phyloP scores from a whole-genome alignment of 1,284 basidiomycete species.

The Exobasidium rhododendri region DNA sequence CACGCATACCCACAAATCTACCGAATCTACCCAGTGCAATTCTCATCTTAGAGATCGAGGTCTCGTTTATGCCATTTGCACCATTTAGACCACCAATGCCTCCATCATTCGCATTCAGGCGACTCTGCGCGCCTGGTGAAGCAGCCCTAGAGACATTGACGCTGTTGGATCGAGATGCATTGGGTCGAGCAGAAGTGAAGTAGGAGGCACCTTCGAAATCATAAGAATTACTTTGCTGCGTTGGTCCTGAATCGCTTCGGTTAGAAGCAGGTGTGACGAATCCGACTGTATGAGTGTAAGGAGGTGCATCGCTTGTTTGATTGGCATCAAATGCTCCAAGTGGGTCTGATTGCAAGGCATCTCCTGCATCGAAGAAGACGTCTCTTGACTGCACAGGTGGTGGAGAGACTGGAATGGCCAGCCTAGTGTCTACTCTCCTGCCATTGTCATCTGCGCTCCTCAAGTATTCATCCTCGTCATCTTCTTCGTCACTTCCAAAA shows the following conservation, averaged over 20 bases:
- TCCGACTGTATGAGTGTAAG: background rate
- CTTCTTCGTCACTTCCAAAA: constrained; percentile 20
- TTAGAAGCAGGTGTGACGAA: background rate
- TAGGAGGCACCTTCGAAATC: constrained; percentile 46
- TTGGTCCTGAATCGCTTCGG: constrained; percentile 8
- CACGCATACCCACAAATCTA: constrained; percentile 48
- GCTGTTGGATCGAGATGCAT: constrained; percentile 12
- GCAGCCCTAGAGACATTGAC: constrained; percentile 24
- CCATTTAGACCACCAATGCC: background rate
- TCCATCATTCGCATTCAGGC: background rate
- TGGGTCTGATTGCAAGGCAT: constrained; percentile 34
- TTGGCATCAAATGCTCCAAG: constrained; percentile 18
- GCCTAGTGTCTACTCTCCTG: background rate
- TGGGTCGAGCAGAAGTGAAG: constrained; percentile 19
- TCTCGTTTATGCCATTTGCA: background rate
- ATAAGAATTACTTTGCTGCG: constrained; percentile 22
- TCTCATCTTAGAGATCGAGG: constrained; percentile 23
- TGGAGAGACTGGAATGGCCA: background rate
- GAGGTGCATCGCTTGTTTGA: constrained; percentile 1
- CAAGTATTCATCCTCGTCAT: background rate
- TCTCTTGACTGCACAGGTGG: constrained; percentile 13
- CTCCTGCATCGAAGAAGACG: constrained; percentile 47
- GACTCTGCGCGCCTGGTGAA: background rate
- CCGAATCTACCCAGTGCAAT: constrained; percentile 45
- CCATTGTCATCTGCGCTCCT: background rate